Evolutionary conservation across 352 stramenopile genomes (phyloP).

Genomic region (Thraustotheca clavata): DNA sequence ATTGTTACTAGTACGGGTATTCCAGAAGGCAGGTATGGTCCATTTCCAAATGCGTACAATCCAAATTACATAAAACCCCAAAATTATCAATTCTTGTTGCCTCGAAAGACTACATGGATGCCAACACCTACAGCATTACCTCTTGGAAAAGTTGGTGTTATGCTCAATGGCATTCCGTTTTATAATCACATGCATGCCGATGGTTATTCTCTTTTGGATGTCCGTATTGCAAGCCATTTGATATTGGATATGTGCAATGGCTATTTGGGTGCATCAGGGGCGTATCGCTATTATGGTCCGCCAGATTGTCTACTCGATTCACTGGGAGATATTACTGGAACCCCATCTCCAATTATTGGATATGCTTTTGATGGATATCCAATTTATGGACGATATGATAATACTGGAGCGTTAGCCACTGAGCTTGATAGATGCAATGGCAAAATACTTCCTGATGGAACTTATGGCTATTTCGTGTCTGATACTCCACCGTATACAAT

Average conservation of each 20-base stretch:
- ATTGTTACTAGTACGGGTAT: conserved; percentile 54
- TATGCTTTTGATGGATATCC: conserved; percentile 73
- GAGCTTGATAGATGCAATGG: conserved; percentile 67
- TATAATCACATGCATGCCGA: conserved; percentile 38
- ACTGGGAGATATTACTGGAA: conserved; percentile 25
- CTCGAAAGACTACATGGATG: conserved; percentile 31
- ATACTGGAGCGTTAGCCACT: conserved; percentile 34
- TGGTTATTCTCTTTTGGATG: conserved; percentile 35
- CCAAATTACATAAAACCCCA: conserved; percentile 33
- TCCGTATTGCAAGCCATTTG: conserved; percentile 28
- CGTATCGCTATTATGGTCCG: conserved; percentile 67
- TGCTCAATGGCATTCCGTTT: conserved; percentile 66
- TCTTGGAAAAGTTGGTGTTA: conserved; percentile 45
- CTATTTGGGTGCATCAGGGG: conserved; percentile 42
- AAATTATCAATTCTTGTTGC: conserved; percentile 60
- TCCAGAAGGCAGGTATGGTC: conserved; percentile 36
- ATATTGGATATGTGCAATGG: conserved; percentile 68
- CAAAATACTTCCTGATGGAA: conserved; percentile 45
- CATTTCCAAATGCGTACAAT: conserved; percentile 66
- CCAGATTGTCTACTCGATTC: conserved; percentile 54
- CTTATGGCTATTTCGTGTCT: conserved; percentile 62
- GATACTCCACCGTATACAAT: conserved; percentile 43
- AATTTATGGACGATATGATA: conserved; percentile 49
- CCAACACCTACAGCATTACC: conserved; percentile 29
- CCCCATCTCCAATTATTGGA: conserved; percentile 48